Percentiles rank a stretch among this genome's conserved stretches.
Evolutionary conservation across 495 filamentous ascomycete genomes (phyloP).

Genomic region (Penicillium cataractarum): DNA sequence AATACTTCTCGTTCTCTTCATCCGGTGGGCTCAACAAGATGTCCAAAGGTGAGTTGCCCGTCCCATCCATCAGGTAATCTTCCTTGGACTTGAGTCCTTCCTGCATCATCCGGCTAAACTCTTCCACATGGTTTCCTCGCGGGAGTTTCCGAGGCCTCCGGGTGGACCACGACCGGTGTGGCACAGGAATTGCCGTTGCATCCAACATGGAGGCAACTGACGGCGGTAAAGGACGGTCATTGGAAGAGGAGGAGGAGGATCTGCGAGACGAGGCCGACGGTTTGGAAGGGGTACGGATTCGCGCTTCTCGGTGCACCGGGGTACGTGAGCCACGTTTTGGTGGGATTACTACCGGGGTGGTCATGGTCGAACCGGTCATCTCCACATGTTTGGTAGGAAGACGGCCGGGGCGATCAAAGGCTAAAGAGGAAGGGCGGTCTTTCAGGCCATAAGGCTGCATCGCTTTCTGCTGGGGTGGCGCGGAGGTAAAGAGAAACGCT

Average conservation of each 20-base stretch:
- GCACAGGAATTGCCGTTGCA: slow-evolving; percentile 49
- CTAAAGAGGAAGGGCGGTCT: slow-evolving; percentile 10
- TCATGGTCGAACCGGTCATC: slow-evolving; percentile 20
- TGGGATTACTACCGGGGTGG: slow-evolving; percentile 49
- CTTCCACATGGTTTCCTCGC: slow-evolving; percentile 48
- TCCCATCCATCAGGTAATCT: slow-evolving; percentile 34
- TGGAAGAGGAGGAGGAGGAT: slow-evolving; percentile 38
- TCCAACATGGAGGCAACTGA: slow-evolving; percentile 48
- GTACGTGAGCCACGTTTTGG: slow-evolving; percentile 40
- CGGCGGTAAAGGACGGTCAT: slow-evolving; percentile 38
- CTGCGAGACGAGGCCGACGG: slow-evolving; percentile 27
- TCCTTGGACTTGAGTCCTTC: slow-evolving; percentile 42
- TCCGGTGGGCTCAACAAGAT: slow-evolving; percentile 52
- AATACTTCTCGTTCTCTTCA: slow-evolving; percentile 39
- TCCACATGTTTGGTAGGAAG: slow-evolving; percentile 20
- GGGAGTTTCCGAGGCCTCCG: slow-evolving; percentile 42
- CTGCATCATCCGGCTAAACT: slow-evolving; percentile 49
- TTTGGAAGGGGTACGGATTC: slow-evolving; percentile 29
- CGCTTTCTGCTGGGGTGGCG: slow-evolving; percentile 28
- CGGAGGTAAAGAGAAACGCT: slow-evolving; percentile 46
- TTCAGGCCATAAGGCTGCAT: slow-evolving; percentile 25
- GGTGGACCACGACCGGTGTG: slow-evolving; percentile 37
- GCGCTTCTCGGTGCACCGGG: slow-evolving; percentile 26
- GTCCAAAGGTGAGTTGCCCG: slow-evolving; percentile 42
- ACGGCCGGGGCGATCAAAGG: slow-evolving; percentile 19